These are phyloP conservation scores for Russula sp. DNA, from an alignment of 768 basidiomycete genomes.

Conservation along the genomic window DNA sequence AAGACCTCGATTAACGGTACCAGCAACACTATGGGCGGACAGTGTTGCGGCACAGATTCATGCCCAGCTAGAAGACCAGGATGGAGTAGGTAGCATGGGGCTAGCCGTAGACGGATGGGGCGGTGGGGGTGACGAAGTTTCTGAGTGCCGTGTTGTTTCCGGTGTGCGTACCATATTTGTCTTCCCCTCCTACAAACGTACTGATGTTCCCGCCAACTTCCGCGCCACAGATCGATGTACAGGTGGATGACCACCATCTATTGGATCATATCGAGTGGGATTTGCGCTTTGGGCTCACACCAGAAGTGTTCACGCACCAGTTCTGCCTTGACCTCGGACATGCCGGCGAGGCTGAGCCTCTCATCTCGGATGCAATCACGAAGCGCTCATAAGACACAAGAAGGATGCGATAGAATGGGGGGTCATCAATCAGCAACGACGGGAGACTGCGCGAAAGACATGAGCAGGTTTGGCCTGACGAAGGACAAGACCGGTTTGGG, in stretches of 20 bases:
- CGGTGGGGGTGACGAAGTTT: conserved; percentile 40
- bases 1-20: conserved; percentile 83
- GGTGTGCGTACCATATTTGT: conserved; percentile 43
- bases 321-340: conserved; percentile 85
- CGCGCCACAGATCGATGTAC: conserved; percentile 84
- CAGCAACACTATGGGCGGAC: conserved; percentile 56
- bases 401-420: conserved; percentile 94
- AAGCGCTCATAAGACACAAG: conserved; percentile 92
- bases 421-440: conserved; percentile 41
- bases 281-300: conserved; percentile 85
- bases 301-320: conserved; percentile 71
- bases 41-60: conserved; percentile 81
- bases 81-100: conserved; percentile 73
- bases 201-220: conserved; percentile 5
- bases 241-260: conserved; percentile 86
- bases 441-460: conserved; percentile 36
- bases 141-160: conserved; percentile 76
- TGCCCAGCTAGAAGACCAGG: conserved; percentile 86
- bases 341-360: conserved; percentile 77
- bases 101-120: conserved; percentile 52
- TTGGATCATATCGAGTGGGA: conserved; percentile 99
- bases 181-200: neutral
- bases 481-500: conserved; percentile 82
- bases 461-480: conserved; percentile 46
- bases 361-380: conserved; percentile 93